A percentile compares a stretch with the other conserved stretches of the same genome.
Evolutionary conservation across 768 basidiomycete species (phyloP).

Genomic region (Agaricus blazei): DNA sequence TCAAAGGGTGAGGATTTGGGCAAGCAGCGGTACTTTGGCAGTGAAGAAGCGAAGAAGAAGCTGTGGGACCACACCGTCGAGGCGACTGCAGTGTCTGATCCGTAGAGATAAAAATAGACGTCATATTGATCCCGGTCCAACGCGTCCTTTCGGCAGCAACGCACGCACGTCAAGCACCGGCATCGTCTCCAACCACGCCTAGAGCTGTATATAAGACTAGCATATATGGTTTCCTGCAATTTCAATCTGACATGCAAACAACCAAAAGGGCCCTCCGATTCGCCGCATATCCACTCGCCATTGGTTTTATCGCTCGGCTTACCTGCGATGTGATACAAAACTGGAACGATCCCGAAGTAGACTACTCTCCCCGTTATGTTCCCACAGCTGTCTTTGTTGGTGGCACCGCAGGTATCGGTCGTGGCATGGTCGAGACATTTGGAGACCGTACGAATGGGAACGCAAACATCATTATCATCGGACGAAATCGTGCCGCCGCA

Average conservation of each 20-base stretch:
- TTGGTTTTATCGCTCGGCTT: neutral
- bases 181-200: neutral
- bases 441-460: constrained; percentile 38
- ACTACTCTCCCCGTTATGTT: constrained; percentile 8
- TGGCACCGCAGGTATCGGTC: constrained; percentile 39
- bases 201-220: neutral
- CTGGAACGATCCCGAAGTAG: neutral
- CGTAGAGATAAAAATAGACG: neutral
- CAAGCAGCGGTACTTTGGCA: constrained; percentile 29
- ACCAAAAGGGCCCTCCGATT: neutral
- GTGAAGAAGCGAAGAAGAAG: constrained; percentile 27
- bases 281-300: neutral
- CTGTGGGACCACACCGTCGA: constrained; percentile 32
- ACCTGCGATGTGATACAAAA: neutral
- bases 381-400: constrained; percentile 34
- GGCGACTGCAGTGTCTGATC: constrained; percentile 1
- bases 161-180: neutral
- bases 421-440: constrained; percentile 38
- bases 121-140: too few species aligned
- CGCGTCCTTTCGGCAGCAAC: too few species aligned
- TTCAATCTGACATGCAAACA: neutral
- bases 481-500: constrained; percentile 43
- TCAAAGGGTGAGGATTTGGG: constrained; percentile 31
- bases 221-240: neutral
- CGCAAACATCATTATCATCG: constrained; percentile 43